A percentile compares a stretch with the other conserved stretches of the same genome.
Evolutionary conservation across 768 basidiomycete genomes (phyloP).

Genomic region (Rossbeevera mucosa): DNA sequence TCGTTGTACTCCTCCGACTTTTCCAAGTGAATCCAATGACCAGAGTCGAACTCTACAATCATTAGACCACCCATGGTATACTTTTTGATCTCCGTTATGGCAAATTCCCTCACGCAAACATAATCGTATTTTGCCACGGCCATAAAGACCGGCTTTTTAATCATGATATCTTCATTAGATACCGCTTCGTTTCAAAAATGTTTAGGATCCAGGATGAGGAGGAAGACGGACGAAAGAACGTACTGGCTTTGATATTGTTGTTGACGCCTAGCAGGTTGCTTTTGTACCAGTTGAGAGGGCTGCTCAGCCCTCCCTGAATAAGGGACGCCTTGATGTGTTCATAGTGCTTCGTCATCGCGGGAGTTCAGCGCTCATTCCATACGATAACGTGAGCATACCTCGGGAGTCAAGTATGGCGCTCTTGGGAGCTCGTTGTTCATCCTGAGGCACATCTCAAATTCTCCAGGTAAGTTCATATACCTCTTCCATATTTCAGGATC

Average conservation of each 20-base stretch:
- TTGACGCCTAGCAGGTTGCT: constrained; percentile 27
- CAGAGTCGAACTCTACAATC: constrained; percentile 32
- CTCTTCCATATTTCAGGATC: constrained; percentile 35
- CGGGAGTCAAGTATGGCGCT: constrained; percentile 31
- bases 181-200: constrained; percentile 12
- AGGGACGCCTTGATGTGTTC: constrained; percentile 27
- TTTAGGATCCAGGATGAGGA: not conserved
- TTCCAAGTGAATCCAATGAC: constrained; percentile 38
- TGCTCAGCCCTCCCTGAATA: constrained; percentile 29
- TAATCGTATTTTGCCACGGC: constrained; percentile 34
- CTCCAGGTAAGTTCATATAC: constrained; percentile 33
- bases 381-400: constrained; percentile 20
- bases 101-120: constrained; percentile 28
- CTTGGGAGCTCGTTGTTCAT: constrained; percentile 19
- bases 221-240: not conserved
- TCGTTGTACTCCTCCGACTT: constrained; percentile 32
- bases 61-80: constrained; percentile 28
- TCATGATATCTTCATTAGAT: constrained; percentile 21
- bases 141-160: constrained; percentile 37
- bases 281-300: constrained; percentile 38
- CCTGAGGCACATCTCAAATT: constrained; percentile 29
- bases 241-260: constrained; percentile 27
- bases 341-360: constrained; percentile 22
- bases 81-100: constrained; percentile 21
- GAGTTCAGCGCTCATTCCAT: constrained; percentile 1